These are phyloP conservation scores for Thalassiosira mediterranea DNA, from an alignment of 352 stramenopile genomes.

Conservation along the genomic window DNA sequence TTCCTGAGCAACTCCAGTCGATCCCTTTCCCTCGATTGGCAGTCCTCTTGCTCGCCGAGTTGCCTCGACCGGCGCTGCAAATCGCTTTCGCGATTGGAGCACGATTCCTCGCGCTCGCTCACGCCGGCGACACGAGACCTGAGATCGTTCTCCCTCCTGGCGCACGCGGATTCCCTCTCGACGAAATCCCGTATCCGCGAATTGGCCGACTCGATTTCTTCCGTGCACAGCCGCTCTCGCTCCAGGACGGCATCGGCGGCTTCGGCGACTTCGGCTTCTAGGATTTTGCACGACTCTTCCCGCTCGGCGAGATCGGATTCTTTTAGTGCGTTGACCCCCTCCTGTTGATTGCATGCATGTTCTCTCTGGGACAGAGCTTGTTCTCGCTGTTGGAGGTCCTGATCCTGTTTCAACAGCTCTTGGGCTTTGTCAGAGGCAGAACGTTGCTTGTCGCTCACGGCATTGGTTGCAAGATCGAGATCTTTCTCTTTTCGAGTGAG, in stretches of 20 bases:
- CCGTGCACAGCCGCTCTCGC: constrained; percentile 37
- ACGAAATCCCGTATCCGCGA: constrained; percentile 39
- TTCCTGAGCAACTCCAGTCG: constrained; percentile 16
- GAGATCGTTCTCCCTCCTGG: constrained; percentile 15
- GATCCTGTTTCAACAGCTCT: constrained; percentile 12
- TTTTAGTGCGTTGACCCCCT: constrained; percentile 26
- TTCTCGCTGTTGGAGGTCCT: constrained; percentile 15
- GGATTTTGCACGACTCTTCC: constrained; percentile 28
- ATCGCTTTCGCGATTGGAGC: constrained; percentile 9
- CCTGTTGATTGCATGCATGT: constrained; percentile 13
- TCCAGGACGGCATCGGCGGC: constrained; percentile 31
- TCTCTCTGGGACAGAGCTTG: constrained; percentile 32
- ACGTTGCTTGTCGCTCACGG: too few species aligned
- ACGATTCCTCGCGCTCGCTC: constrained; percentile 19
- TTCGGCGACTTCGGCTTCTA: constrained; percentile 32
- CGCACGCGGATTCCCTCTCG: constrained; percentile 29
- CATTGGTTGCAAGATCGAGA: too few species aligned
- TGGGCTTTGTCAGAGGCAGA: too few species aligned
- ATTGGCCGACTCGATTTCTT: constrained; percentile 45
- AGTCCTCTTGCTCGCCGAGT: constrained; percentile 4
- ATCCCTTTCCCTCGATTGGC: constrained; percentile 16
- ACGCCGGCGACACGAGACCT: neutral
- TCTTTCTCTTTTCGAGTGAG: too few species aligned
- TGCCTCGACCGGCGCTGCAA: constrained; percentile 11
- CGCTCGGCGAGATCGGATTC: constrained; percentile 2